These are phyloP conservation scores for Aegilops longissima DNA, from an alignment of 176 grass and related monocot species.

Conservation along the genomic window DNA sequence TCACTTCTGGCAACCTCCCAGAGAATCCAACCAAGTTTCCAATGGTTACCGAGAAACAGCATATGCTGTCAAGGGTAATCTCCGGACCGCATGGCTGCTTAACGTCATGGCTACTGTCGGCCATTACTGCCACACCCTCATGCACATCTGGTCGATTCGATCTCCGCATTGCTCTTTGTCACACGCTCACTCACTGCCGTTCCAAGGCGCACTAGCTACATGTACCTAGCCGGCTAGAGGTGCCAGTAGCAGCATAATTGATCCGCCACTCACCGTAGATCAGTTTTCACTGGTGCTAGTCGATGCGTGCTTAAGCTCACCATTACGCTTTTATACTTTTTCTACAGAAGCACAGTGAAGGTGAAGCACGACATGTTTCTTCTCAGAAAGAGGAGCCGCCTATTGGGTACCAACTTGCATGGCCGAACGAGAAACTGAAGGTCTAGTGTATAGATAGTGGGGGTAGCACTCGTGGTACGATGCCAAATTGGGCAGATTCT, in stretches of 20 bases:
- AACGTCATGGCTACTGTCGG: constrained; percentile 29
- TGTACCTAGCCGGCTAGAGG: neutral
- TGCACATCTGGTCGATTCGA: neutral
- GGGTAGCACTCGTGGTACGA: constrained; percentile 13
- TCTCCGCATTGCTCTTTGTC: constrained; percentile 25
- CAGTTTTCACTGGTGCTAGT: neutral
- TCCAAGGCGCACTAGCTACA: constrained; percentile 11
- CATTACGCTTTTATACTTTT: neutral
- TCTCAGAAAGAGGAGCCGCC: neutral
- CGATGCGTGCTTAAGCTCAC: constrained; percentile 13
- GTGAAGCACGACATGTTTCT: neutral
- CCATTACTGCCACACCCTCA: constrained; percentile 16
- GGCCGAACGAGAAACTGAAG: neutral
- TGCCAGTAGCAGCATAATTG: constrained; percentile 38
- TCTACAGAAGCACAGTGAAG: neutral
- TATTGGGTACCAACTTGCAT: neutral
- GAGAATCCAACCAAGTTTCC: neutral
- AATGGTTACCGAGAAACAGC: neutral
- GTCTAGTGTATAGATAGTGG: neutral
- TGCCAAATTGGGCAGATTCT: constrained; percentile 46
- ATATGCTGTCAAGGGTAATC: constrained; percentile 20
- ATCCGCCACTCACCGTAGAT: constrained; percentile 30
- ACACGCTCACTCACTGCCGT: constrained; percentile 29
- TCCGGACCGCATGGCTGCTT: neutral
- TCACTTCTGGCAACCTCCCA: constrained; percentile 5